Conservation (phyloP, 805 yeast species). For the Barnettozyma botsteinii region DNA sequence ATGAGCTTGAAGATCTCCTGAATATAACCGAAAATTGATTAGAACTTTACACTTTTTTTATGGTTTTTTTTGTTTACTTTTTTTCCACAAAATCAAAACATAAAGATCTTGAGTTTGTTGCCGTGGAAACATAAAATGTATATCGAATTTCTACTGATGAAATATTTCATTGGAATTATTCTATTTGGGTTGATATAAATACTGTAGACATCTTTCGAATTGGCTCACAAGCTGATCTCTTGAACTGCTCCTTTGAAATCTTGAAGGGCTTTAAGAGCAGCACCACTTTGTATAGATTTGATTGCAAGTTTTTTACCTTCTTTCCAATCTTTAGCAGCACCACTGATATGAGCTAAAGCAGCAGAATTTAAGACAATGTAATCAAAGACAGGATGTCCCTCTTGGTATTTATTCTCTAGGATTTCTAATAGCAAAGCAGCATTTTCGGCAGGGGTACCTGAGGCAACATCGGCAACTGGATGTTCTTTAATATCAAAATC, state of each 20-base stretch:
- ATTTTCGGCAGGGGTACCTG: slow-evolving; percentile 85
- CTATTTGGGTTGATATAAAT: no score
- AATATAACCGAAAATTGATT: not conserved
- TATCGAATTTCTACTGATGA: no score
- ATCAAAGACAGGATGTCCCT: slow-evolving; percentile 67
- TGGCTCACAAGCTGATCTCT: no score
- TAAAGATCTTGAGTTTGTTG: not conserved
- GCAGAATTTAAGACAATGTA: slow-evolving; percentile 88
- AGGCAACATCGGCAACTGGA: slow-evolving; percentile 56
- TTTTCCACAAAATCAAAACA: slow-evolving; percentile 6
- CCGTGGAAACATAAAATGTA: not conserved
- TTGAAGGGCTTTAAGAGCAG: slow-evolving; percentile 56
- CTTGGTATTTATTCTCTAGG: slow-evolving; percentile 38
- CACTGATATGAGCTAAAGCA: slow-evolving; percentile 77
- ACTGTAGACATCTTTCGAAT: no score
- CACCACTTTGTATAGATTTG: slow-evolving; percentile 58
- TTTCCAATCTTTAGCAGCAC: slow-evolving; percentile 61
- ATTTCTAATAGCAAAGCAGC: slow-evolving; percentile 49
- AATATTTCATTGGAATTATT: no score
- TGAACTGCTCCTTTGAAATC: slow-evolving; percentile 38
- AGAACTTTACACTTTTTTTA: not conserved
- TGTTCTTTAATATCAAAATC: slow-evolving; percentile 83
- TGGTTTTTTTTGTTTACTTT: slow-evolving; percentile 8
- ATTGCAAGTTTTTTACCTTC: slow-evolving; percentile 75
- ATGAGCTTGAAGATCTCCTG: no score